Conservation (phyloP, 306 rosid species). For the Sicyos edulis region DNA sequence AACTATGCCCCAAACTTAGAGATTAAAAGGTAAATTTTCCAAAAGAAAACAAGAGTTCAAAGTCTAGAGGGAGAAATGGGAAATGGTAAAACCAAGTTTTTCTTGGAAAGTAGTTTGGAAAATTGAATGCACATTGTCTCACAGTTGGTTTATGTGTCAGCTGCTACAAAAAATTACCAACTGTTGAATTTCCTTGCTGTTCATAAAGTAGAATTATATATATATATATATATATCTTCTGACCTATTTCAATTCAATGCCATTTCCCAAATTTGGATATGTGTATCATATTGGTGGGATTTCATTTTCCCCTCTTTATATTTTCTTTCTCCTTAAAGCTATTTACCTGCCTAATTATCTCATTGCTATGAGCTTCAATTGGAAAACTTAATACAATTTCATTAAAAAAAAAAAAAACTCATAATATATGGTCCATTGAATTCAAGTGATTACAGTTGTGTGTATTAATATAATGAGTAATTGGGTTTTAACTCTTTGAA, state of each 20-base stretch:
- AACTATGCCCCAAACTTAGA: neutral
- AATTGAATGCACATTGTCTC: conserved; percentile 15
- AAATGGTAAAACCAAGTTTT: conserved; percentile 3
- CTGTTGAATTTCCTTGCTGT: neutral
- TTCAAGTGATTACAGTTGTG: neutral
- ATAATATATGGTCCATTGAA: too few relatives aligned
- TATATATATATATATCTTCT: too few relatives aligned
- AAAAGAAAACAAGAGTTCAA: neutral
- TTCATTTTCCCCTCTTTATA: neutral
- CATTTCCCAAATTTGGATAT: conserved; percentile 16
- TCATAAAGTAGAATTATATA: too few relatives aligned
- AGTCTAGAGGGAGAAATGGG: neutral
- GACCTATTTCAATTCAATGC: conserved; percentile 19
- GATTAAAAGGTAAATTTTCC: too few relatives aligned
- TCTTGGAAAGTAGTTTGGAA: conserved; percentile 14
- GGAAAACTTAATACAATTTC: neutral
- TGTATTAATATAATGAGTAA: neutral
- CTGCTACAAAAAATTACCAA: too few relatives aligned
- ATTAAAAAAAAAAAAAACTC: too few relatives aligned
- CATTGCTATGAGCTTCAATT: neutral
- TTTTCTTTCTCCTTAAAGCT: conserved; percentile 17
- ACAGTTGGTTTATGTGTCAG: conserved; percentile 9
- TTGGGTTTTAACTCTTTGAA: neutral
- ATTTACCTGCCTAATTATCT: conserved; percentile 1
- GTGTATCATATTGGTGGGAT: conserved; percentile 19